Conservation (phyloP, 2,329 filamentous ascomycete species). For the Lanzia echinophila region DNA sequence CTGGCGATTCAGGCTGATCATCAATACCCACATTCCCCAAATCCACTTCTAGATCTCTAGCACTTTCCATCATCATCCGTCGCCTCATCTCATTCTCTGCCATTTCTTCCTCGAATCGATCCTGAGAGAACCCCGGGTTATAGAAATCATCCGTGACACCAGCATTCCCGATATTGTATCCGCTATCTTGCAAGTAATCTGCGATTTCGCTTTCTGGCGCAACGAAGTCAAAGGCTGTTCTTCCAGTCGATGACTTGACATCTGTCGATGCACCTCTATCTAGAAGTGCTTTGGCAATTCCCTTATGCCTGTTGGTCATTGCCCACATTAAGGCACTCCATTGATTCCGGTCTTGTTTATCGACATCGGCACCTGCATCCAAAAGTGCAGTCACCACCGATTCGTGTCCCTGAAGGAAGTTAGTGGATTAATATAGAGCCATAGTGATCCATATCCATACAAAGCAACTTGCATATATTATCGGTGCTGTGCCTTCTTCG, state of each 20-base stretch:
- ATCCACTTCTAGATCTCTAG: conserved; percentile 92
- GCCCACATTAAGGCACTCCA: conserved; percentile 99
- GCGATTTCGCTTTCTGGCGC: conserved; percentile 95
- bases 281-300: conserved; percentile 84
- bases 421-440: conserved; percentile 12
- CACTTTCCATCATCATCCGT: conserved; percentile 99
- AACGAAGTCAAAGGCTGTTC: conserved; percentile 93
- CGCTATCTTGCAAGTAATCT: conserved; percentile 88
- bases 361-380: conserved; percentile 78
- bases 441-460: conserved; percentile 43
- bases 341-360: conserved; percentile 90
- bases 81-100: conserved; percentile 93
- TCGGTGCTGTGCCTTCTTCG: conserved; percentile 88
- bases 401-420: conserved; percentile 64
- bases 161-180: conserved; percentile 78
- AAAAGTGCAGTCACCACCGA: conserved; percentile 79
- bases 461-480: conserved; percentile 98
- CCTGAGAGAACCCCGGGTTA: conserved; percentile 82
- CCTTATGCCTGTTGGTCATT: conserved; percentile 97
- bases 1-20: conserved; percentile 79
- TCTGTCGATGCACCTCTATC: conserved; percentile 95
- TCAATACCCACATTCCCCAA: conserved; percentile 92
- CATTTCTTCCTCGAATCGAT: conserved; percentile 94
- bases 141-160: conserved; percentile 89
- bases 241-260: conserved; percentile 86